phyloP scores from a whole-genome alignment of 768 basidiomycete species.

The Ramaria sp. region DNA sequence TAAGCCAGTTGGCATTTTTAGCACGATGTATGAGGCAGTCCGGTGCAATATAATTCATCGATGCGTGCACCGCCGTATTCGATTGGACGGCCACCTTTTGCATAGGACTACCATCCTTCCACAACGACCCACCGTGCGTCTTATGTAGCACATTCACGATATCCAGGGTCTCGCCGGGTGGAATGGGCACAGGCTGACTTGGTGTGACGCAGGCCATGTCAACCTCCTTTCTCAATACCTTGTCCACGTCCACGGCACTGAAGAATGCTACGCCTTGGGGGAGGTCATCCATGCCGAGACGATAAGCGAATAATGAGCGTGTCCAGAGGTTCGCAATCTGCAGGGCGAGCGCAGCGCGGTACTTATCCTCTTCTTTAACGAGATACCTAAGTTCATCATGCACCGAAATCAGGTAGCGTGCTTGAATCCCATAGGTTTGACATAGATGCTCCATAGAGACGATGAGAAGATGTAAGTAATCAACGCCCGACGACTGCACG shows the following conservation, averaged over 20 bases:
- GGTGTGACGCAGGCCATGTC: conserved; percentile 95
- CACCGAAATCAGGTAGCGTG: conserved; percentile 91
- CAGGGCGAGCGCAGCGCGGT: conserved; percentile 83
- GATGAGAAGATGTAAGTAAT: conserved; percentile 94
- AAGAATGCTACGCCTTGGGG: conserved; percentile 96
- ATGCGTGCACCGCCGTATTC: neutral
- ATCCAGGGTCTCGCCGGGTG: conserved; percentile 79
- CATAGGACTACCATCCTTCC: conserved; percentile 52
- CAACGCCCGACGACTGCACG: conserved; percentile 96
- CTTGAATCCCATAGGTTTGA: conserved; percentile 68
- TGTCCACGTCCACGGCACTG: conserved; percentile 90
- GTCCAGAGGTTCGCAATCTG: conserved; percentile 98
- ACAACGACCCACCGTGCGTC: conserved; percentile 62
- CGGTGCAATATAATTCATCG: conserved; percentile 38
- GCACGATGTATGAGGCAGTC: conserved; percentile 62
- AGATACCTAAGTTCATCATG: conserved; percentile 96
- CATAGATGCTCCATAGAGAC: conserved; percentile 90
- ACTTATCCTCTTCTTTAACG: conserved; percentile 78
- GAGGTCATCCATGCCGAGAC: conserved; percentile 90
- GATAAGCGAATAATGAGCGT: conserved; percentile 78
- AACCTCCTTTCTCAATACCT: conserved; percentile 87
- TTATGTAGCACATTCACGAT: conserved; percentile 54
- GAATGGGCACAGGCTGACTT: conserved; percentile 72
- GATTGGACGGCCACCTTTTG: conserved; percentile 11
- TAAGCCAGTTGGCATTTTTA: conserved; percentile 50